phyloP scores from a whole-genome alignment of 345 rosid species.

The Reutealis trisperma region DNA sequence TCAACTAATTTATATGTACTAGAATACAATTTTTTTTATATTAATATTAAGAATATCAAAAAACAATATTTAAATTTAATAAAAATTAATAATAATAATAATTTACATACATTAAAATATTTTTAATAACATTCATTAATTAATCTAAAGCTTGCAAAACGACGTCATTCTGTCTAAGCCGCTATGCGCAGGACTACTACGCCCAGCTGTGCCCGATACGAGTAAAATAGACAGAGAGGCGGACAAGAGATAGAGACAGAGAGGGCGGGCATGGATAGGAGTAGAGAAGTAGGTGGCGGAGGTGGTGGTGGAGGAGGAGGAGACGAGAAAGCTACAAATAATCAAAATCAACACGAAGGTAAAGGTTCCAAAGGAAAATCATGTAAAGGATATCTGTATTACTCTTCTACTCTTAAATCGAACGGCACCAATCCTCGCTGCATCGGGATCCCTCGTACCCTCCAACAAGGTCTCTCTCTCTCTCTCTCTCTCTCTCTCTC shows the following conservation, averaged over 20 bases:
- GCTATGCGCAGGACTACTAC: not conserved
- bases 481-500: not conserved
- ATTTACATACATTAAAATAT: no score
- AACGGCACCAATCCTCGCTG: slow-evolving; percentile 61
- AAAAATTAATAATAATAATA: no score
- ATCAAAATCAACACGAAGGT: not conserved
- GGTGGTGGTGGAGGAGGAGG: slow-evolving; percentile 9
- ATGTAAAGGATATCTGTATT: slow-evolving; percentile 62
- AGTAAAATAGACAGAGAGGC: not conserved
- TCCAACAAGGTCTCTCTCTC: slow-evolving; percentile 27
- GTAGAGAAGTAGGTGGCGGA: not conserved
- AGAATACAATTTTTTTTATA: no score
- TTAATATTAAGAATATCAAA: no score
- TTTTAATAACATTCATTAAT: no score
- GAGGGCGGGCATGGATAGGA: slow-evolving; percentile 12
- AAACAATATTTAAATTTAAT: no score
- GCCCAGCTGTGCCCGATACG: not conserved
- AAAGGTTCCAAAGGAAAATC: slow-evolving; percentile 49
- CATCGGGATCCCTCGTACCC: slow-evolving; percentile 66
- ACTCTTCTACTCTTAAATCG: slow-evolving; percentile 61
- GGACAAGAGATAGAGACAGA: not conserved
- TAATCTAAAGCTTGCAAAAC: not conserved
- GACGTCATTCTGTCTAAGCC: not conserved
- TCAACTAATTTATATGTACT: no score
- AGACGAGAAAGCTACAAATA: slow-evolving; percentile 1